Base-by-base conservation (phyloP, 2,329 filamentous ascomycete species). In the Aspergillus sp. region DNA sequence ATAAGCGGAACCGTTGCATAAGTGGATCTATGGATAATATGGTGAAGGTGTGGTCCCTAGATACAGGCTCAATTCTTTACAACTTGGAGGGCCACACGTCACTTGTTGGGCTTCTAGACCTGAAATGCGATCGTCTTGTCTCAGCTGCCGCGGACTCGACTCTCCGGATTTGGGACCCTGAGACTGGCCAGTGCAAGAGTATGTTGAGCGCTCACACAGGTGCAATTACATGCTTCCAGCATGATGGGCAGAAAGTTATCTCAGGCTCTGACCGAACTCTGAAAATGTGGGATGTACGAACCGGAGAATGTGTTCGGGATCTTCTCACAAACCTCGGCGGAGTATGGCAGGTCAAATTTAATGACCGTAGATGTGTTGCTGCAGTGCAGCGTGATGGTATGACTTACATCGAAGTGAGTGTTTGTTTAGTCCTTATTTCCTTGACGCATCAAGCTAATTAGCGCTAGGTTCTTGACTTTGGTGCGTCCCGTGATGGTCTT, bases 261-360 rank as follows among this genome's bases (percentile, higher is more conserved):
- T 96, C 91, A 41, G 95, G 95, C 55, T 96, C 91, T 58, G 95
- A 99, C 73, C 88, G 93, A 68, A 97, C 91, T 3, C 81, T 99
- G 63, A 99, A 99, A 80, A 96, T 99, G 91, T 99, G 95, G 95
- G 91, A 99, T 70, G 90, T 97, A 50, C 86, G 87, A 68, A 96
- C 89, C 2, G 95, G 95, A 49, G 90, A 97, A 68, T 97, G 92
- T 72, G 87, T 96, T 52, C 90, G 93, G 65, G 93, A 99, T 74
- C 83, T 99, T 43, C 81, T 99, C 68, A 96, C 91, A 14, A 93
- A 97, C 69, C 82, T 99, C 37, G 93, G 89, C 65, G 93, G 93
- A n/a, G 95, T 99, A 7, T 99, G 95, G 95, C 95, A 99, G 78
- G 95, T 99, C 68, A 95, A 95, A 69, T 99, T 99, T 77, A 93